phyloP scores from a whole-genome alignment of 2,329 filamentous ascomycete genomes.

The Cordyceps cateniannulata region DNA sequence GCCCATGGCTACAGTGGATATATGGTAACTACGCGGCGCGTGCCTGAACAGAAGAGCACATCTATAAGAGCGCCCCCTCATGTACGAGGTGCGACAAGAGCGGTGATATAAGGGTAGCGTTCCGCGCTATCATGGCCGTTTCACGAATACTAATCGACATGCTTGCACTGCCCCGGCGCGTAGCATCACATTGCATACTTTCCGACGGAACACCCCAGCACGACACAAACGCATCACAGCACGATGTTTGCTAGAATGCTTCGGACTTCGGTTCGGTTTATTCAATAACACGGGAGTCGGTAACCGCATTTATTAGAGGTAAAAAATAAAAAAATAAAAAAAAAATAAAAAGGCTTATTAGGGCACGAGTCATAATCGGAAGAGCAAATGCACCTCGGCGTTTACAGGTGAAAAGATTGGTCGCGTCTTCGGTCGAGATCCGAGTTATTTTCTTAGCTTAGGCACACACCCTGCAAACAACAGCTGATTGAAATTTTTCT shows the following conservation, averaged over 20 bases:
- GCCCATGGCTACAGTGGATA: background rate
- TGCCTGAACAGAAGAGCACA: background rate
- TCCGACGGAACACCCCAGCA: conserved; percentile 1
- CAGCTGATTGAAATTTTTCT: background rate
- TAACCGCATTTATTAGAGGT: background rate
- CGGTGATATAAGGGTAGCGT: background rate
- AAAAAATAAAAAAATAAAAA: background rate
- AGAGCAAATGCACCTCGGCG: conserved; percentile 1
- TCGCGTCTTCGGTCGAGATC: conserved; percentile 10
- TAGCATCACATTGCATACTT: background rate
- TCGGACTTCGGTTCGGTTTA: background rate
- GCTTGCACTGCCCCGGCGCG: background rate
- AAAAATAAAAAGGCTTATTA: background rate
- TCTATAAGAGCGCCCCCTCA: background rate
- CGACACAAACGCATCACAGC: background rate
- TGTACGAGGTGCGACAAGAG: background rate
- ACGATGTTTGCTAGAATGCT: background rate
- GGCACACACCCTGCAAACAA: background rate
- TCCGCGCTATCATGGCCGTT: background rate
- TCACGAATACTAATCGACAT: background rate
- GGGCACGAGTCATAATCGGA: conserved; percentile 1
- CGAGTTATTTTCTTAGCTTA: background rate
- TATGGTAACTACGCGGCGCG: background rate
- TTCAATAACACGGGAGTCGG: background rate
- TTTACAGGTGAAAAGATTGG: background rate